Evolutionary conservation across 1,139 yeast species (phyloP).

Genomic region (Candida neerlandica): DNA sequence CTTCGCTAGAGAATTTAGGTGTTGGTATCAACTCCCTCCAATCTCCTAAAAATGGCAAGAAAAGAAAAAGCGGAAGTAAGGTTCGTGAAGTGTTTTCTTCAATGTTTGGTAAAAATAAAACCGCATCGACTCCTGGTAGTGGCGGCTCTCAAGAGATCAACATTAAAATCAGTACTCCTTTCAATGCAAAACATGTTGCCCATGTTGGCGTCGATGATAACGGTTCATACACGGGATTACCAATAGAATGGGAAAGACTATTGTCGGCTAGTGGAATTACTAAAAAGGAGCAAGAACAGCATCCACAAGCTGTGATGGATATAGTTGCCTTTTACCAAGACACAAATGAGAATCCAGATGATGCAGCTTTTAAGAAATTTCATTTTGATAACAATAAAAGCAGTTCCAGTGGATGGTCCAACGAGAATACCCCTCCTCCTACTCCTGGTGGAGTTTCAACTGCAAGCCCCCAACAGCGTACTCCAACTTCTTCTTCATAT

Average conservation of each 20-base stretch:
- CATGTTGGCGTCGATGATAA: slow-evolving; percentile 92
- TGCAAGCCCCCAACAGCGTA: slow-evolving; percentile 17
- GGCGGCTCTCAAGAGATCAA: slow-evolving; percentile 33
- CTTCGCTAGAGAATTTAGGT: slow-evolving; percentile 32
- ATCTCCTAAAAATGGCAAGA: slow-evolving; percentile 23
- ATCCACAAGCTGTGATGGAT: slow-evolving; percentile 93
- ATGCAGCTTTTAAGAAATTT: slow-evolving; percentile 79
- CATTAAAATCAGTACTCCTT: slow-evolving; percentile 83
- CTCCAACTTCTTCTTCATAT: slow-evolving; percentile 16
- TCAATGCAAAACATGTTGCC: slow-evolving; percentile 85
- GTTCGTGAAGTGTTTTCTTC: slow-evolving; percentile 45
- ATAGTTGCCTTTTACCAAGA: slow-evolving; percentile 88
- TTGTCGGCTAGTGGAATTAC: slow-evolving; percentile 86
- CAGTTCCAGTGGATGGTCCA: slow-evolving; percentile 20
- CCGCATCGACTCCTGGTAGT: slow-evolving; percentile 14
- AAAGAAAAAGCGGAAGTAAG: slow-evolving; percentile 37
- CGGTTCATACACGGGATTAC: slow-evolving; percentile 88
- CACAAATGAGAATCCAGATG: slow-evolving; percentile 60
- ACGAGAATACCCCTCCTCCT: slow-evolving; percentile 30
- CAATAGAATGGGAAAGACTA: slow-evolving; percentile 87
- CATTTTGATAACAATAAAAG: slow-evolving; percentile 32
- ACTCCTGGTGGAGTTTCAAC: slow-evolving; percentile 23
- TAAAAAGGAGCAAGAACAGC: slow-evolving; percentile 79
- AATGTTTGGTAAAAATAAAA: slow-evolving; percentile 41
- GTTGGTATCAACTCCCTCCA: slow-evolving; percentile 22